A percentile compares a stretch with the other conserved stretches of the same genome.
Conservation (phyloP, 164 flowering plant genomes). For the Liquidambar formosana region DNA sequence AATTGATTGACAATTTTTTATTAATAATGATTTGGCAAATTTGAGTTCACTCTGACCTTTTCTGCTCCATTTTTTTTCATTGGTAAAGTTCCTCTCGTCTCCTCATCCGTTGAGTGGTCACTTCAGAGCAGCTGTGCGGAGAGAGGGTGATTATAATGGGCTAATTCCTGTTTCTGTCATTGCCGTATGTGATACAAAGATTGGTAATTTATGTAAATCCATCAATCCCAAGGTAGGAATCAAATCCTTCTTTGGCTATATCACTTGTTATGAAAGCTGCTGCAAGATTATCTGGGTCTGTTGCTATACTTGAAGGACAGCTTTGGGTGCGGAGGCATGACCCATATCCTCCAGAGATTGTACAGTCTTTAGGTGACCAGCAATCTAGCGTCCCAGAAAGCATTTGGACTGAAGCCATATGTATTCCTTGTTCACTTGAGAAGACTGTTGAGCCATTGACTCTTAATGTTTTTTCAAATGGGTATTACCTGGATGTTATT, state of each 20-base stretch:
- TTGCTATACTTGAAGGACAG: slow-evolving; percentile 42
- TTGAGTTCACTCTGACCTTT: slow-evolving; percentile 3
- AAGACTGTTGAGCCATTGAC: slow-evolving; percentile 47
- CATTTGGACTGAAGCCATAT: slow-evolving; percentile 42
- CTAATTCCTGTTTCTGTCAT: slow-evolving; percentile 64
- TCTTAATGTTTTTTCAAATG: slow-evolving; percentile 46
- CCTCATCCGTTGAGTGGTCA: slow-evolving; percentile 75
- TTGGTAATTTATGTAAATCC: slow-evolving; percentile 59
- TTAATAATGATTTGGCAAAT: not conserved
- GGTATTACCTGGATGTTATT: slow-evolving; percentile 80
- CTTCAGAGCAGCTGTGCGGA: slow-evolving; percentile 66
- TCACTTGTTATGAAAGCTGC: slow-evolving; percentile 56
- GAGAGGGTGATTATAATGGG: slow-evolving; percentile 53
- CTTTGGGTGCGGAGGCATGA: slow-evolving; percentile 55
- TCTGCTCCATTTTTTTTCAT: slow-evolving; percentile 9
- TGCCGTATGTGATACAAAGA: slow-evolving; percentile 59
- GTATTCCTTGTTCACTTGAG: slow-evolving; percentile 58
- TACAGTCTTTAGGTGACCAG: slow-evolving; percentile 29
- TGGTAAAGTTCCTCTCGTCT: slow-evolving; percentile 59
- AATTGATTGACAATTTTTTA: not conserved
- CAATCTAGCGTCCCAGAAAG: slow-evolving; percentile 27
- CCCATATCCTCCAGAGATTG: slow-evolving; percentile 46
- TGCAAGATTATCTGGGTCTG: slow-evolving; percentile 37
- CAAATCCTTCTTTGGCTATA: slow-evolving; percentile 50
- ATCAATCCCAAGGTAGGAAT: slow-evolving; percentile 63